These are phyloP conservation scores for Phylloporus scabripes DNA, from an alignment of 768 basidiomycete species.

Conservation along the genomic window DNA sequence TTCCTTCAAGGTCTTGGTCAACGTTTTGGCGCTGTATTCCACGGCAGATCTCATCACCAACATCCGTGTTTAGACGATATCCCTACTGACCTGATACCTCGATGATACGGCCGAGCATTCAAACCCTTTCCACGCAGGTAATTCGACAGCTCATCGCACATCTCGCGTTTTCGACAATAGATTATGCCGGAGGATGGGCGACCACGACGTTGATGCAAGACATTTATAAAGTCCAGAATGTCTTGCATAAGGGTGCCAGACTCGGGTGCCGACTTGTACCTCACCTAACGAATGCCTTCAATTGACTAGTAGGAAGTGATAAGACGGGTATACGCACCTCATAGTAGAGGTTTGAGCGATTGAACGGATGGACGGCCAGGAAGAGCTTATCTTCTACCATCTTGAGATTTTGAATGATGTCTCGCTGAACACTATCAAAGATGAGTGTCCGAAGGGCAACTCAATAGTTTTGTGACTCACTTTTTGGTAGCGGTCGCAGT, in stretches of 20 bases:
- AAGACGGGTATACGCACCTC: neutral
- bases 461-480: constrained; percentile 30
- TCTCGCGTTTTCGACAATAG: constrained; percentile 64
- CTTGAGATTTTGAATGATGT: constrained; percentile 63
- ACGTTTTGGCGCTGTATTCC: constrained; percentile 36
- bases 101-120: constrained; percentile 68
- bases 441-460: constrained; percentile 3
- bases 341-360: too few species aligned
- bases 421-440: constrained; percentile 56
- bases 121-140: constrained; percentile 65
- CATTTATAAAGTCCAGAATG: constrained; percentile 59
- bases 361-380: constrained; percentile 56
- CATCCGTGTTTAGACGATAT: neutral
- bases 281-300: constrained; percentile 39
- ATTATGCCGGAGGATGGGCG: constrained; percentile 65
- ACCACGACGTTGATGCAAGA: constrained; percentile 54
- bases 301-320: neutral
- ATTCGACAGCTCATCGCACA: constrained; percentile 61
- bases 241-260: constrained; percentile 55
- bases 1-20: constrained; percentile 52
- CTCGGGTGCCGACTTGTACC: constrained; percentile 53
- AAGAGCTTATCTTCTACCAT: constrained; percentile 54
- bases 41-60: neutral
- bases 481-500: constrained; percentile 75
- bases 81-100: constrained; percentile 50